Evolutionary conservation across 805 yeast species (phyloP), one percentile per base, ranked within the genome.

Genomic region (Nakazawaea populi): DNA sequence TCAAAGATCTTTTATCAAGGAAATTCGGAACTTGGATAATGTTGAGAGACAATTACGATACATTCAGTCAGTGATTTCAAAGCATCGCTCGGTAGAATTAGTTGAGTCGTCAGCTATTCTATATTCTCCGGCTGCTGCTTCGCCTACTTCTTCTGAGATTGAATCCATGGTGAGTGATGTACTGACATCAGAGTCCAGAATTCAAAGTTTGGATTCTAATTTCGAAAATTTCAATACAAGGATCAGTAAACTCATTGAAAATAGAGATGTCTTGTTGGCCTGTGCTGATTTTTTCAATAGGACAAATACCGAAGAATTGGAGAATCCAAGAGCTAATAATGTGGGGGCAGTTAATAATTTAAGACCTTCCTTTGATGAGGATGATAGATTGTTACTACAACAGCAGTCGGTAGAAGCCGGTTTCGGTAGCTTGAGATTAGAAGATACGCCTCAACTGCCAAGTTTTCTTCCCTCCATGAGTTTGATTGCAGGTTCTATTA

Each of bases 1-100:
- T 71, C 98, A 92, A 71, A 79, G 99, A 55, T 77, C 94, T 2
- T 94, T 87, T 67, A 97, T 94, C 51, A 82, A 83, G 61, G 98
- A 94, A 61, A 82, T 89, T 54, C 80, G 97, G 60, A 77, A 78
- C 52, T 72, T 88, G 47, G 97, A 92, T 66, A 87, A 89, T 63
- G 79, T 85, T n/a, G 89, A 90, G 66, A 83, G 97, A 55, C 98
- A 92, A 66, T 76, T 85, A 48, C 74, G 87, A 40, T 79, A 72
- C 54, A 35, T 52, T 8, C 46, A 48, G 12, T 44, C 47, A 7
- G 47, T 49, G 14, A 48, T 52, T 29, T 40, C 9, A 28, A 45
- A 46, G 30, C 52, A 48, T 30, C 42, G 52, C 14, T 39, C 52
- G 12, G 49, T 44, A 2, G 47, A 48, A 29, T 45, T 45, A 43